A percentile compares a stretch with the other conserved stretches of the same genome.
These are phyloP conservation scores for Tolypocladium endophyticum DNA, from an alignment of 2,329 filamentous ascomycete genomes.

Conservation along the genomic window DNA sequence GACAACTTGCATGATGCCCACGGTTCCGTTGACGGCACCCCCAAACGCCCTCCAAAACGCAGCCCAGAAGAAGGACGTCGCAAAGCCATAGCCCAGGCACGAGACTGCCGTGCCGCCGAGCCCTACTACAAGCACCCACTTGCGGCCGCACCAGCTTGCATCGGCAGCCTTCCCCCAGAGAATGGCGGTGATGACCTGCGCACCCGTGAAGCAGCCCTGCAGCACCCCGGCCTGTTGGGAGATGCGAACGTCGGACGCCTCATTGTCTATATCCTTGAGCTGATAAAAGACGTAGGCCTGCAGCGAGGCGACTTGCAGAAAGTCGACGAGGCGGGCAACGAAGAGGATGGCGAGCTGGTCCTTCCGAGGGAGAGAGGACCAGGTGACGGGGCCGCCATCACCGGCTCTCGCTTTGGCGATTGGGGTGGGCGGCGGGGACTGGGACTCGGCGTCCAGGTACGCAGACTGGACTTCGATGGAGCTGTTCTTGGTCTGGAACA, in stretches of 20 bases:
- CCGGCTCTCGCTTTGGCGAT: not conserved
- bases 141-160: conserved; percentile 56
- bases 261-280: conserved; percentile 61
- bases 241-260: conserved; percentile 51
- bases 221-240: conserved; percentile 68
- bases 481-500: not conserved
- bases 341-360: conserved; percentile 69
- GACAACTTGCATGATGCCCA: conserved; percentile 50
- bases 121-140: conserved; percentile 68
- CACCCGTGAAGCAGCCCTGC: conserved; percentile 68
- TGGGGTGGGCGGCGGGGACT: not conserved
- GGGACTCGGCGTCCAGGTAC: not conserved
- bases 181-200: conserved; percentile 75
- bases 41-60: conserved; percentile 58
- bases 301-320: conserved; percentile 67
- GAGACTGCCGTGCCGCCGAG: conserved; percentile 50
- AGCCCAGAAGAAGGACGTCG: conserved; percentile 58
- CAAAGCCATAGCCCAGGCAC: conserved; percentile 51
- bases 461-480: not conserved
- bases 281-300: conserved; percentile 81
- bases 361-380: conserved; percentile 66
- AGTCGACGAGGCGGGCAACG: conserved; percentile 70
- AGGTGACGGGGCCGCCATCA: conserved; percentile 24
- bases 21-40: conserved; percentile 61
- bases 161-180: conserved; percentile 68